Percentiles rank a stretch among this genome's conserved stretches.
Conservation (phyloP, 176 grass and related monocot genomes). For the Rhynchospora tenuis region DNA sequence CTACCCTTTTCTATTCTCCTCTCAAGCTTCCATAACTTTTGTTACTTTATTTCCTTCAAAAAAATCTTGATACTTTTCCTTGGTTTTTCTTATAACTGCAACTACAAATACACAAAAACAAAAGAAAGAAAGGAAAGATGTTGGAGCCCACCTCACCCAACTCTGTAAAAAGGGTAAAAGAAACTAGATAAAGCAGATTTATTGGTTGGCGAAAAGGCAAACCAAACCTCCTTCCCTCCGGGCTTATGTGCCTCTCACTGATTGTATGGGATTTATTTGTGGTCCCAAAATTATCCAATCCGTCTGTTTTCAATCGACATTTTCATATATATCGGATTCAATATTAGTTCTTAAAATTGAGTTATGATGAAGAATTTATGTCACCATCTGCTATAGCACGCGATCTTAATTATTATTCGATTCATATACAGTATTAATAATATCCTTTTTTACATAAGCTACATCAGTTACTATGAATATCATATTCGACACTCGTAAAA, state of each 20-base stretch:
- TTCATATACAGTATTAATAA: no score
- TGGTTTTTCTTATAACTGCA: background rate
- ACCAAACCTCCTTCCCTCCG: background rate
- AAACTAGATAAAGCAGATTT: background rate
- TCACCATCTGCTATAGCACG: no score
- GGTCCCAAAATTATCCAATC: background rate
- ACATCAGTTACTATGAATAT: no score
- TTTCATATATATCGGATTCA: background rate
- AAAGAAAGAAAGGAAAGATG: no score
- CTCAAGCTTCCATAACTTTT: background rate
- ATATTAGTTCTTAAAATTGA: no score
- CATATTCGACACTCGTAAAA: no score
- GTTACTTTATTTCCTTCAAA: background rate
- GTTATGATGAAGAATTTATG: no score
- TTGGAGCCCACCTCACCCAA: background rate
- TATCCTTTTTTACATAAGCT: no score
- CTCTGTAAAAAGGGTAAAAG: background rate
- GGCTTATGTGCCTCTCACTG: background rate
- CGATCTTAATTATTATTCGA: no score
- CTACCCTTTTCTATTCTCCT: background rate
- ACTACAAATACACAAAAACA: no score
- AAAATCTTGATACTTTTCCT: no score
- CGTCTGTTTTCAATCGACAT: background rate
- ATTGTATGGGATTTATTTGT: background rate
- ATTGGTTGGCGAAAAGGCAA: slow-evolving; percentile 21